Evolutionary conservation across 2,329 filamentous ascomycete species (phyloP), one percentile per base, ranked within the genome.

Genomic region (Penicillium sp.): DNA sequence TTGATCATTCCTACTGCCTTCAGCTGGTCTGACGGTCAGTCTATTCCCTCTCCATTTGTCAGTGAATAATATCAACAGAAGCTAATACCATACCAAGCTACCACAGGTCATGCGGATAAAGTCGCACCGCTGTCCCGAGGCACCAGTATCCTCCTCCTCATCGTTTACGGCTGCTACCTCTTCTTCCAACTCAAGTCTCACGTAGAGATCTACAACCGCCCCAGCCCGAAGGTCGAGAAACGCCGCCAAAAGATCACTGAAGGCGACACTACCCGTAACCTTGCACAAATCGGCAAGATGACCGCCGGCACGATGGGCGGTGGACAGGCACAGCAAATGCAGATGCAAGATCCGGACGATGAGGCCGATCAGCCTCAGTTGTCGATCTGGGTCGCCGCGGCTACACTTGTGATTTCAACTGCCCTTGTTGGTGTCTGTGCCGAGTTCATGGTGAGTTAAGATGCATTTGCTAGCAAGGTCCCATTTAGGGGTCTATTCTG

Each of bases 101-200:
- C 33, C n/a, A 40, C 22, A 56, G 48, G 51, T 9, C 42, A 35
- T 15, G 41, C 41, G 6, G 58, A 61, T 8, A 53, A 59, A 20
- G 58, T 54, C 26, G 68, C 68, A 1, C 61, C 64, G 3, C 55
- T 74, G n/a, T 74, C 71, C 6, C 66, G 71, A 67, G 73, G 74
- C 41, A 82, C 84, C 3, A 85, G 89, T 12, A 83, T 97, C 57
- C 92, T 97, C 58, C 82, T 97, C 4, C 82, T 97, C 1, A 70
- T 95, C 45, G 88, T 95, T 9, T 97, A 97, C 72, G 85, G 75
- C 48, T 88, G 84, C 54, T 97, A 95, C 68, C 85, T 97, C 2
- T 82, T 90, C 73, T 97, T 97, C 80, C 93, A 97, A 74, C 85
- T 97, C 56, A 90, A 91, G 72, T 92, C 92, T 0, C 92, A 97